Evolutionary conservation across 2,329 filamentous ascomycete genomes (phyloP), one percentile per base, ranked within the genome.

Genomic region (Exutisphaerella laricina): DNA sequence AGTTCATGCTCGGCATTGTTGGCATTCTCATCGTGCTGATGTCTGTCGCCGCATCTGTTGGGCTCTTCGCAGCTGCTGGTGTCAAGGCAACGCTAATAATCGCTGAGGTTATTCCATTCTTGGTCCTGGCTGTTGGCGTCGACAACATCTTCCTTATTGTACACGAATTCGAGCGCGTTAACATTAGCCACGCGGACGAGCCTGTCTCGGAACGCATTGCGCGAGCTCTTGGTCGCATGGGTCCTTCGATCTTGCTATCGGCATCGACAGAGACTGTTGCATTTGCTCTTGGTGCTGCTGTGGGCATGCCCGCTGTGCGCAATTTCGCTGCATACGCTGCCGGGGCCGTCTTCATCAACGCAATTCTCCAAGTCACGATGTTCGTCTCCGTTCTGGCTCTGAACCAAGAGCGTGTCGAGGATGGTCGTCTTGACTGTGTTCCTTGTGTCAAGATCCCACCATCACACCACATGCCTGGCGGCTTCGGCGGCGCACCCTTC

Each of bases 71-170:
- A 1, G 92, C 88, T 62, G 78, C 81, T 26, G 89, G 89, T 1
- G 79, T 98, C 58, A 96, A 94, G 67, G 92, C 90, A 10, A 98
- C 92, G 0, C 72, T 98, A 53, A 98, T 98, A 59, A 98, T 98
- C 48, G 90, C 94, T 4, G 92, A 98, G 62, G 92, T 98, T 48
- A 98, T 98, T 52, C 92, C 92, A 0, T 98, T 98, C 66, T 82
- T 98, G 51, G 90, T 98, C 7, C 71, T 98, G 14, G 92, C 92
- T 9, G 89, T 98, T 20, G 92, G 92, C 33, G 94, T 98, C 2
- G 92, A 98, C 74, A 98, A 98, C 61, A 97, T 98, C 58, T 98
- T 98, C 69, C 72, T 98, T 43, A 95, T 98, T 46, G 92, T 98
- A 1, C 92, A 98, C 66, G 92, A 98, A 66, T 94, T 98, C 46